Conservation (phyloP, 2,329 filamentous ascomycete species). For the Sclerotinia borealis region DNA sequence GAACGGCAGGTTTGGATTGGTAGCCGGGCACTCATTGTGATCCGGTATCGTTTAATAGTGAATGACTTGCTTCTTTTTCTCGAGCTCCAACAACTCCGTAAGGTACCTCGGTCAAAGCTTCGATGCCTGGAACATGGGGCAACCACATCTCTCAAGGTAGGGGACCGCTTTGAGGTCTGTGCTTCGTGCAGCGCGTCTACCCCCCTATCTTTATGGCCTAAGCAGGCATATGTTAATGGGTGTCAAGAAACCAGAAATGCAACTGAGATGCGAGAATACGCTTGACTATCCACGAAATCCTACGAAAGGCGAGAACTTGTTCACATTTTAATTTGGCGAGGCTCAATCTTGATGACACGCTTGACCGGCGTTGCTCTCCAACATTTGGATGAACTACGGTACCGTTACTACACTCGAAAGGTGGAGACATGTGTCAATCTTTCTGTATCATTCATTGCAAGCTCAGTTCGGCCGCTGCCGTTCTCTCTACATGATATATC, state of each 20-base stretch:
- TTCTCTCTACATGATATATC: background rate
- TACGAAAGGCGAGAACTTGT: background rate
- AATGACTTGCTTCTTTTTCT: background rate
- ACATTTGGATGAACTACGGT: background rate
- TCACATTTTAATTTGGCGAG: background rate
- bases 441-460: background rate
- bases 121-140: background rate
- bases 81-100: background rate
- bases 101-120: background rate
- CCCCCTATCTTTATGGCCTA: no score
- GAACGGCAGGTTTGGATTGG: background rate
- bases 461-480: no score
- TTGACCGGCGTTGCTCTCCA: background rate
- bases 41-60: background rate
- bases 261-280: background rate
- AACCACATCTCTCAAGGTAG: no score
- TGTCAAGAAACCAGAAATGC: background rate
- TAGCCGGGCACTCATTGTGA: background rate
- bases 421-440: background rate
- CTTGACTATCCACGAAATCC: rapidly evolving
- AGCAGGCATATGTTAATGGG: no score
- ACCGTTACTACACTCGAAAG: background rate
- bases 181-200: background rate
- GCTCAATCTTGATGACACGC: background rate
- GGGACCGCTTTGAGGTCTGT: no score